A percentile compares a stretch with the other conserved stretches of the same genome.
Evolutionary conservation across 2,329 filamentous ascomycete species (phyloP).

Genomic region (Didymella segeticola): DNA sequence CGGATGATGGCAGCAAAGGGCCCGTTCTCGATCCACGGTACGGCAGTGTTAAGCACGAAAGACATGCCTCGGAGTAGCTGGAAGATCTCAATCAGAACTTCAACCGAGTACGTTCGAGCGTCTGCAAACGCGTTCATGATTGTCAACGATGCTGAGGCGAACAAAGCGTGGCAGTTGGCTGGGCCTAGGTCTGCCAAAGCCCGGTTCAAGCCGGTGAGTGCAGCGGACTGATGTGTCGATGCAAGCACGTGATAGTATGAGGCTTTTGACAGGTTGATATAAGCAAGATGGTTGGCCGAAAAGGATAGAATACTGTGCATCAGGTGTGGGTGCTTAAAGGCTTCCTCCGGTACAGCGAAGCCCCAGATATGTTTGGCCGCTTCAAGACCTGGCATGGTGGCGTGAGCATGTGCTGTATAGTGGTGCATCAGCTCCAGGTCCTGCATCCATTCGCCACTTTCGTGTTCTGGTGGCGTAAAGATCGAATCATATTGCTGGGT

Average conservation of each 20-base stretch:
- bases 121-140: slow-evolving; percentile 38
- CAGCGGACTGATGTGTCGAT: slow-evolving; percentile 37
- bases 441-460: slow-evolving; percentile 28
- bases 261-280: slow-evolving; percentile 31
- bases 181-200: slow-evolving; percentile 30
- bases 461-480: neutral
- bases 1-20: slow-evolving; percentile 32
- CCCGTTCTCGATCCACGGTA: slow-evolving; percentile 28
- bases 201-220: slow-evolving; percentile 29
- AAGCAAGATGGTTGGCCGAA: slow-evolving; percentile 45
- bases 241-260: slow-evolving; percentile 33
- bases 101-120: slow-evolving; percentile 23
- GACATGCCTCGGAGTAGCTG: slow-evolving; percentile 38
- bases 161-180: slow-evolving; percentile 40
- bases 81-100: slow-evolving; percentile 37
- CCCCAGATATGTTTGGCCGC: slow-evolving; percentile 42
- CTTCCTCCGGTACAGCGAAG: slow-evolving; percentile 44
- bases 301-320: slow-evolving; percentile 50
- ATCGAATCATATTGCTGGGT: neutral
- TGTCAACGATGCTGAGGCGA: slow-evolving; percentile 31
- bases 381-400: slow-evolving; percentile 31
- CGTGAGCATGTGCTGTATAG: slow-evolving; percentile 33
- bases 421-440: slow-evolving; percentile 42
- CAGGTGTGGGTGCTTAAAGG: slow-evolving; percentile 43
- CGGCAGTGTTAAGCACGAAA: slow-evolving; percentile 26